Evolutionary conservation across 495 filamentous ascomycete genomes (phyloP), one percentile per base, ranked within the genome.

Genomic region (Immersiella caudata): DNA sequence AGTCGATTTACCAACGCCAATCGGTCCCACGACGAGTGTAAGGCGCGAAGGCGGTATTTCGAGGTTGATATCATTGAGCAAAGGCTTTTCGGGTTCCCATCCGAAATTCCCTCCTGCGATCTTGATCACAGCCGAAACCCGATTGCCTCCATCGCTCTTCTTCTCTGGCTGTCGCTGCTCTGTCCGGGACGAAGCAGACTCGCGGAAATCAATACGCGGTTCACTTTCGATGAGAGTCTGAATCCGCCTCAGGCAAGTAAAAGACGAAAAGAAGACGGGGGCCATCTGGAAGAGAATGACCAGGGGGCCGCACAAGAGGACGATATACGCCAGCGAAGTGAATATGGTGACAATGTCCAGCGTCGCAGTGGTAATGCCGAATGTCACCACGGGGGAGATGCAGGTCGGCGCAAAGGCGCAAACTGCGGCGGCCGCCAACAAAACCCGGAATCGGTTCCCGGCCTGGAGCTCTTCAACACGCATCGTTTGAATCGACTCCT

Each of bases 251-350:
- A 90, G 84, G 58, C 86, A 89, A 2, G 86, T 85, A 7, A 88
- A 70, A 2, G 83, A 83, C 0, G 82, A 83, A 6, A 83, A 73
- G 29, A 89, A 80, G 7, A 69, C 71, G 61, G 86, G 84, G 6
- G 90, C 70, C 7, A 78, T 78, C 78, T 86, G 84, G 50, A 91
- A 85, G n/a, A 91, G 70, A 2, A 72, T 78, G 6, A 80, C 69
- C 0, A 90, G 76, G 0, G 89, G 89, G 9, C 81, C 78, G 1
- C 86, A 77, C 20, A 91, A 73, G 7, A 91, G 80, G 0, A 84
- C 71, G 46, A 90, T 85, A n/a, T 90, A 84, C 0, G 88, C 86
- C 1, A 90, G 64, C 4, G 88, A 86, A 0, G 88, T 90, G 72
- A 86, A 90, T 1, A 85, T 81, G 50, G 74, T 80, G 1, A 83